phyloP scores from a whole-genome alignment of 768 basidiomycete species.

The Naganishia onofrii region DNA sequence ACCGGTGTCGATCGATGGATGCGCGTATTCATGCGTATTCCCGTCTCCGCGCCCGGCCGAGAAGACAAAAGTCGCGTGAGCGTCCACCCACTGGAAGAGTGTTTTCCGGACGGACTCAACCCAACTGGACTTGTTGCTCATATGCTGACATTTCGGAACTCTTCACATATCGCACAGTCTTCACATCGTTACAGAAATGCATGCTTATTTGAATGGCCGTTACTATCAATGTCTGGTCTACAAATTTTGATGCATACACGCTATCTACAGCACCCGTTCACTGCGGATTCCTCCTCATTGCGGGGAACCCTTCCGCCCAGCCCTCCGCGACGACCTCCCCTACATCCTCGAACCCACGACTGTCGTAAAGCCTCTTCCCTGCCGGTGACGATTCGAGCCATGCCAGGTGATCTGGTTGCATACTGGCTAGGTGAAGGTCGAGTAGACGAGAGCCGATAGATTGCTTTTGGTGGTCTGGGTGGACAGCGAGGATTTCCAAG shows the following conservation, averaged over 20 bases:
- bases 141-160: too few species aligned
- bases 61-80: too few species aligned
- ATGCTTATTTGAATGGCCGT: too few species aligned
- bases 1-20: not conserved
- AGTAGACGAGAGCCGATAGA: conserved; percentile 25
- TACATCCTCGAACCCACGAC: conserved; percentile 27
- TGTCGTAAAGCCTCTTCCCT: conserved; percentile 24
- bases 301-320: conserved; percentile 31
- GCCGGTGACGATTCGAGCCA: conserved; percentile 30
- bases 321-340: conserved; percentile 28
- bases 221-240: not conserved
- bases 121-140: too few species aligned
- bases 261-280: not conserved
- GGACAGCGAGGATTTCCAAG: conserved; percentile 31
- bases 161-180: too few species aligned
- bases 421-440: conserved; percentile 27
- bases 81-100: not conserved
- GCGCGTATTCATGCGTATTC: not conserved
- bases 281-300: conserved; percentile 23
- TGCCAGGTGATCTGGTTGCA: conserved; percentile 12
- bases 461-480: conserved; percentile 23
- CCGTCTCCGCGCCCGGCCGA: too few species aligned
- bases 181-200: too few species aligned
- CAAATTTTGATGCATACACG: not conserved
- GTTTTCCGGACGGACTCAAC: not conserved